A percentile compares a stretch with the other conserved stretches of the same genome.
phyloP scores from a whole-genome alignment of 495 filamentous ascomycete genomes.

The Lindgomyces ingoldianus region DNA sequence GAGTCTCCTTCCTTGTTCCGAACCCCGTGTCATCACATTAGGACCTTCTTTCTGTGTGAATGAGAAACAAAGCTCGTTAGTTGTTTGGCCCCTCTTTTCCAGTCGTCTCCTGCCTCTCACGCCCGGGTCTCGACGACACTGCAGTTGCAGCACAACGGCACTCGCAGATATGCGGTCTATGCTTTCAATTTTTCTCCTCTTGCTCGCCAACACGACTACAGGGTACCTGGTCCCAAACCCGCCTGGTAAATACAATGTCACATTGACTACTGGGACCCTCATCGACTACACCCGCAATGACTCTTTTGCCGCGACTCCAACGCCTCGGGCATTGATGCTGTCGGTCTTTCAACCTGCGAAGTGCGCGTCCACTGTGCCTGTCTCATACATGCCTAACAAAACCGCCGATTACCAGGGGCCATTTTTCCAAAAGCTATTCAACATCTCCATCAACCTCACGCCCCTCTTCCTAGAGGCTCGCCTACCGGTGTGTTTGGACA shows the following conservation, averaged over 20 bases:
- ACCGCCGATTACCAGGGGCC: conserved; percentile 26
- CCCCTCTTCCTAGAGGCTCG: conserved; percentile 16
- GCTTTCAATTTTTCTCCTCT: conserved; percentile 12
- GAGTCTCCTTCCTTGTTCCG: conserved; percentile 7
- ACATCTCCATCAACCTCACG: conserved; percentile 17
- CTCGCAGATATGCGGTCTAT: conserved; percentile 15
- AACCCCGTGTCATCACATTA: conserved; percentile 11
- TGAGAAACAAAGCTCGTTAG: not conserved
- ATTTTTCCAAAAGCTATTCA: conserved; percentile 9
- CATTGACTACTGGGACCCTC: conserved; percentile 22
- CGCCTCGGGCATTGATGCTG: conserved; percentile 28
- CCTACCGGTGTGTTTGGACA: conserved; percentile 21
- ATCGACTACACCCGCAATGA: conserved; percentile 30
- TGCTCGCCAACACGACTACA: conserved; percentile 19
- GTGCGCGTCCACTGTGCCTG: conserved; percentile 22
- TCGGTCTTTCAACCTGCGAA: conserved; percentile 28
- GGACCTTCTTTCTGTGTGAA: conserved; percentile 10
- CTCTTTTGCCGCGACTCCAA: not conserved
- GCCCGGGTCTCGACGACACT: not conserved
- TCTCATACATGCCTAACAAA: conserved; percentile 28
- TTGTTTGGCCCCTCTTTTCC: conserved; percentile 6
- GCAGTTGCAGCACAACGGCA: conserved; percentile 12
- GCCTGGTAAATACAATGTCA: conserved; percentile 26
- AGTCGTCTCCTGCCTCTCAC: not conserved
- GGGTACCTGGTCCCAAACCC: conserved; percentile 19